phyloP scores from a whole-genome alignment of 495 filamentous ascomycete species.

The Neurospora sp. region DNA sequence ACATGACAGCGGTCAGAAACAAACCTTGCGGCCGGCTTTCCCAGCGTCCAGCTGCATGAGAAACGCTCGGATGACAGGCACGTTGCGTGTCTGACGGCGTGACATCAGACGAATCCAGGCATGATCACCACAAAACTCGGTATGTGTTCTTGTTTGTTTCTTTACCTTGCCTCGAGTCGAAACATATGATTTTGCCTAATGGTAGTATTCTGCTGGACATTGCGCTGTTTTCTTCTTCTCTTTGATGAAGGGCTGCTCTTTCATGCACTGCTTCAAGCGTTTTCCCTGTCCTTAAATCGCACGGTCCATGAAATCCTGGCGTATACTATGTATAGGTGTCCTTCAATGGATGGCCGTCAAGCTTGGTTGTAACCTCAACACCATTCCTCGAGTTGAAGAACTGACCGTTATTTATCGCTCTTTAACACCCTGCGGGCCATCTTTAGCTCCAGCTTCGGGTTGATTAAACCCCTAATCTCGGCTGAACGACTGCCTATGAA shows the following conservation, averaged over 20 bases:
- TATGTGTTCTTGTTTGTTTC: neutral
- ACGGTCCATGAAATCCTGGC: neutral
- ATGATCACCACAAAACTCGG: neutral
- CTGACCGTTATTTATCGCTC: neutral
- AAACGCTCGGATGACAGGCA: neutral
- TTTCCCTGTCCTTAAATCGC: neutral
- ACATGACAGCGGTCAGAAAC: neutral
- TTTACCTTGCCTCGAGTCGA: neutral
- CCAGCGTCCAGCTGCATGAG: neutral
- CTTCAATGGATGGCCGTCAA: neutral
- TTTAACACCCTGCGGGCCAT: neutral
- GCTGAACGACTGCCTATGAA: neutral
- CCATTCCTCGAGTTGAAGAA: neutral
- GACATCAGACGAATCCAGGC: neutral
- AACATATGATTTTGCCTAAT: neutral
- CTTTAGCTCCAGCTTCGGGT: neutral
- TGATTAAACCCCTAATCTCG: neutral
- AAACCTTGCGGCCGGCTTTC: neutral
- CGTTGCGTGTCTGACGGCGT: neutral
- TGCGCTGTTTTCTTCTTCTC: neutral
- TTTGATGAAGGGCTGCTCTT: neutral
- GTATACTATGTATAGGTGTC: neutral
- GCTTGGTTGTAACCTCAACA: neutral
- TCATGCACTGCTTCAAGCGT: neutral
- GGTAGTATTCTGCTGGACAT: neutral